phyloP scores from a whole-genome alignment of 805 yeast genomes.

The Soucietia sequanensis region DNA sequence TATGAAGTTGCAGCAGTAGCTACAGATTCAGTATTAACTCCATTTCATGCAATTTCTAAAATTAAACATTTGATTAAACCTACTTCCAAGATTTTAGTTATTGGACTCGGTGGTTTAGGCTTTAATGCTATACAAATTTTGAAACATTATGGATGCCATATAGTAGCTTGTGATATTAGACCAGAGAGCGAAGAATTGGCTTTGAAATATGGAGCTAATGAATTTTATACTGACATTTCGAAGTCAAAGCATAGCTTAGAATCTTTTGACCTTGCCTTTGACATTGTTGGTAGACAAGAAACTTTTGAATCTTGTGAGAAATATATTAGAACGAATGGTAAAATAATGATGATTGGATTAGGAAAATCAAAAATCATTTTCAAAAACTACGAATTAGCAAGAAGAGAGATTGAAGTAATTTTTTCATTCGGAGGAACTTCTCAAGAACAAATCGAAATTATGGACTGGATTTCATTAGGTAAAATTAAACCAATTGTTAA shows the following conservation, averaged over 20 bases:
- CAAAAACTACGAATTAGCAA: slow-evolving; percentile 34
- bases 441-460: slow-evolving; percentile 40
- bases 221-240: slow-evolving; percentile 32
- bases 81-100: slow-evolving; percentile 32
- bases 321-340: slow-evolving; percentile 36
- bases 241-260: slow-evolving; percentile 22
- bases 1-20: slow-evolving; percentile 42
- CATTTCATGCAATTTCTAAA: slow-evolving; percentile 40
- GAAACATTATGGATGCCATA: slow-evolving; percentile 26
- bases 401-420: slow-evolving; percentile 39
- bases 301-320: slow-evolving; percentile 25
- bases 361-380: slow-evolving; percentile 31
- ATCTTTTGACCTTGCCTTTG: slow-evolving; percentile 40
- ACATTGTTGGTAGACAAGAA: slow-evolving; percentile 36
- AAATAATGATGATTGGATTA: slow-evolving; percentile 43
- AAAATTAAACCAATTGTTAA: slow-evolving; percentile 35
- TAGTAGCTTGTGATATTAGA: slow-evolving; percentile 35
- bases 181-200: slow-evolving; percentile 25
- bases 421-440: slow-evolving; percentile 47
- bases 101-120: slow-evolving; percentile 46
- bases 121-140: slow-evolving; percentile 43
- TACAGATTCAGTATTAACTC: slow-evolving; percentile 43
- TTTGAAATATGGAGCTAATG: slow-evolving; percentile 38
- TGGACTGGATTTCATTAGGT: slow-evolving; percentile 42
- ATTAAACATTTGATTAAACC: slow-evolving; percentile 27